A percentile compares a stretch with the other conserved stretches of the same genome.
Evolutionary conservation across 495 filamentous ascomycete species (phyloP).

Genomic region (Hypomontagnella submonticulosa): DNA sequence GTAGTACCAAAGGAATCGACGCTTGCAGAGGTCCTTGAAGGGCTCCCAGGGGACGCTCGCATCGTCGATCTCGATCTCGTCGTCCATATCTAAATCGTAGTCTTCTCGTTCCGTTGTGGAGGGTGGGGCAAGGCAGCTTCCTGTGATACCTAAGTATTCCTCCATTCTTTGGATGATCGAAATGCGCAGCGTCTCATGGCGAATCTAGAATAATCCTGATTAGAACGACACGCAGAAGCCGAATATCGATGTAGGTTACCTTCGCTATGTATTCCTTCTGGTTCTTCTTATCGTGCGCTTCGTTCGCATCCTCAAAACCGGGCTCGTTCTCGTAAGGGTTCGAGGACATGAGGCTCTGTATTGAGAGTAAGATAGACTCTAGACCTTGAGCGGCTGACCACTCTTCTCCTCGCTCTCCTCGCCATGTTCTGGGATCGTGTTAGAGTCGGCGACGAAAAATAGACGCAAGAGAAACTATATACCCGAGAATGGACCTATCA

Average conservation of each 20-base stretch:
- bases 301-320: slow-evolving; percentile 82
- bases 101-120: slow-evolving; percentile 60
- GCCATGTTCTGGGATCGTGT: slow-evolving; percentile 81
- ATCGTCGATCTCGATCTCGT: slow-evolving; percentile 57
- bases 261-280: slow-evolving; percentile 88
- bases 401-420: slow-evolving; percentile 85
- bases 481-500: slow-evolving; percentile 90
- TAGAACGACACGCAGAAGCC: background rate
- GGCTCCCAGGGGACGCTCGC: slow-evolving; percentile 70
- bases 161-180: slow-evolving; percentile 89
- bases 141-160: slow-evolving; percentile 73
- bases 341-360: slow-evolving; percentile 92
- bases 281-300: slow-evolving; percentile 73
- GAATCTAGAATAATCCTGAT: slow-evolving; percentile 68
- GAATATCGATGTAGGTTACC: slow-evolving; percentile 56
- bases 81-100: slow-evolving; percentile 62
- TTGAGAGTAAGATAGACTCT: slow-evolving; percentile 93
- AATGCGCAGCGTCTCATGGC: slow-evolving; percentile 89
- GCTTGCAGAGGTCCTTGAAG: slow-evolving; percentile 91
- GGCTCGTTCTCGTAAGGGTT: slow-evolving; percentile 98
- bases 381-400: slow-evolving; percentile 97
- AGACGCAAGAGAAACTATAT: slow-evolving; percentile 38
- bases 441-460: slow-evolving; percentile 35
- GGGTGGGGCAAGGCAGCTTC: slow-evolving; percentile 50
- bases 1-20: slow-evolving; percentile 95